Evolutionary conservation across 345 rosid genomes (phyloP).

Genomic region (Dimocarpus longan): DNA sequence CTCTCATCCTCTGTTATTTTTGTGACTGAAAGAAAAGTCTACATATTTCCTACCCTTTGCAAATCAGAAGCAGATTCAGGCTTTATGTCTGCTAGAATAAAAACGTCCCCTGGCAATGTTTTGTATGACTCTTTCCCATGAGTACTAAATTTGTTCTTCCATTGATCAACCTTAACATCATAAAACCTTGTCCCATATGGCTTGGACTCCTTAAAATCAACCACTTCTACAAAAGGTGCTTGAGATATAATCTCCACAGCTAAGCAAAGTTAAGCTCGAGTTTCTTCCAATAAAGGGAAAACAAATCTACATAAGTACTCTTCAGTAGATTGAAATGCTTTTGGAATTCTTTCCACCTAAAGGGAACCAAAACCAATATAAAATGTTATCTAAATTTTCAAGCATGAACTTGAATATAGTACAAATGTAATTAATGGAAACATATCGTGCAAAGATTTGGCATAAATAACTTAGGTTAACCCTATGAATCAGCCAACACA

Average conservation of each 20-base stretch:
- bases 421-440: no score
- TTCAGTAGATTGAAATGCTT: slow-evolving; percentile 26
- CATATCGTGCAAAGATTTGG: no score
- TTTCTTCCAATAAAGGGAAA: slow-evolving; percentile 50
- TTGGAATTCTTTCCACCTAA: slow-evolving; percentile 44
- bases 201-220: no score
- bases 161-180: slow-evolving; percentile 29
- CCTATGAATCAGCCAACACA: no score
- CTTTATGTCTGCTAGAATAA: slow-evolving; percentile 32
- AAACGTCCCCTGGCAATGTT: slow-evolving; percentile 42
- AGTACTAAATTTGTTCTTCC: slow-evolving; percentile 35
- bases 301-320: slow-evolving; percentile 33
- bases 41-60: no score
- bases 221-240: slow-evolving; percentile 38
- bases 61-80: slow-evolving; percentile 43
- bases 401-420: no score
- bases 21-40: slow-evolving; percentile 31
- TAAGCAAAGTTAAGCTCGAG: slow-evolving; percentile 36
- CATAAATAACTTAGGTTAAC: no score
- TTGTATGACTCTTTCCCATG: slow-evolving; percentile 33
- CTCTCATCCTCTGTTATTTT: not conserved
- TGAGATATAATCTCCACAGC: slow-evolving; percentile 31
- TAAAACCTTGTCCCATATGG: no score
- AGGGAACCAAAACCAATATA: no score
- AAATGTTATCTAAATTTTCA: no score